Base-by-base conservation (phyloP, 1,139 yeast species). In the Hansenula anomala region DNA sequence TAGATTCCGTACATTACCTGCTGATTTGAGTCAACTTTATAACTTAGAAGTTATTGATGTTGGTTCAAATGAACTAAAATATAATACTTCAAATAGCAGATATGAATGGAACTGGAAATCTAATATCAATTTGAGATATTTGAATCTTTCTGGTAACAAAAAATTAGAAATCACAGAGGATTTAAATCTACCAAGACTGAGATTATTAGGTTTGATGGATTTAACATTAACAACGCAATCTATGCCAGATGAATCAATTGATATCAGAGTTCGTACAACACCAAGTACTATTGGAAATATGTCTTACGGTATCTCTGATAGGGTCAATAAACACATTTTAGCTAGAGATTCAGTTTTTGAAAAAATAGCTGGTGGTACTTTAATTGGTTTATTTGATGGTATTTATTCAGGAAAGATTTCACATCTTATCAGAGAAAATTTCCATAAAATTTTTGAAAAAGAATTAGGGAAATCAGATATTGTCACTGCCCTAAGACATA, bases 71-170 rank as follows among this genome's bases (percentile, higher is more conserved):
- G 85, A 81, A 48, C 68, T 94, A 59, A 85, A 90, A 55, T 92
- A 92, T 61, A 92, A 94, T 52, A 88, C 92, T 42, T 84, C 94
- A 13, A 92, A 92, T 58, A 87, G 90, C 78, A 95, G 95, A 8
- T 90, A 88, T 57, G 98, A 92, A 59, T 92, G 97, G 97, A 92
- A 88, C 60, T 94, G 98, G 98, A 83, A 85, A 54, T 81, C 80
- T 69, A 94, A 92, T 56, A 68, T 73, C 40, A 80, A 81, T 34
- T 69, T 94, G 59, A 78, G 72, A 50, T 89, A 85, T 54, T 73
- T 94, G 57, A 92, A 90, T 59, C 81, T 94, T 46, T 87, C 96
- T 0, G 97, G 97, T 31, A 94, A 94, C 58, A 83, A 85, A 55
- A 73, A 97, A 46, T 78, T 94, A 47, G 98, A 92, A 57, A 88